Conservation (phyloP, 75 land plant genomes). For the Cryptomeria japonica region DNA sequence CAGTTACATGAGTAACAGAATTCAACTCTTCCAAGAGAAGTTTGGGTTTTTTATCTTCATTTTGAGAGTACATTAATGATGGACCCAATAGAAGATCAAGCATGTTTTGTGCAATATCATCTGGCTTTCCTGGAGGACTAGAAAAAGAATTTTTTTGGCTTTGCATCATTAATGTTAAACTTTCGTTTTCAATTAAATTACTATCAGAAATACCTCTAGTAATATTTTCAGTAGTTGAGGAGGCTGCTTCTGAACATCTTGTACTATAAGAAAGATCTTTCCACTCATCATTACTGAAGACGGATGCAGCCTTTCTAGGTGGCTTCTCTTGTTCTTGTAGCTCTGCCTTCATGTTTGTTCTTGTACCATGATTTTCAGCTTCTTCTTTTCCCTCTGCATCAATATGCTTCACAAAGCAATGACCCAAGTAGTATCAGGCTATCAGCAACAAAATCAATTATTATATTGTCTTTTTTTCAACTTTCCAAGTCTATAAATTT, state of each 20-base stretch:
- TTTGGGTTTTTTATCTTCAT: background rate
- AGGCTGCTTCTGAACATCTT: background rate
- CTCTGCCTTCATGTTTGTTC: background rate
- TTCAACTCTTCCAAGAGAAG: background rate
- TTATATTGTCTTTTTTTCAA: too few relatives aligned
- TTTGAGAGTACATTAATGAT: background rate
- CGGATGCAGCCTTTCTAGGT: background rate
- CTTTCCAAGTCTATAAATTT: background rate
- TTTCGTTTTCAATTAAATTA: background rate
- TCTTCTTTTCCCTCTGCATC: background rate
- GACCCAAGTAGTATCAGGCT: background rate
- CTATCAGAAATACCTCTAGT: background rate
- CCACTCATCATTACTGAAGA: constrained; percentile 4
- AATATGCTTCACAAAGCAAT: constrained; percentile 4
- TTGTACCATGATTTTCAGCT: background rate
- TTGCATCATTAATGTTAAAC: background rate
- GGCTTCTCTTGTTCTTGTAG: background rate
- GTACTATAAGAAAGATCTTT: background rate
- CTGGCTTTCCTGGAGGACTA: background rate
- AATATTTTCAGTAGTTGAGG: background rate
- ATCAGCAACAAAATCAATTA: background rate
- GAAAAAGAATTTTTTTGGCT: background rate
- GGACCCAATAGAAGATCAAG: constrained; percentile 9
- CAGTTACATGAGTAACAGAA: background rate
- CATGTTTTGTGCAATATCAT: constrained; percentile 6